phyloP scores from a whole-genome alignment of 345 rosid species.

The Aegle marmelos region DNA sequence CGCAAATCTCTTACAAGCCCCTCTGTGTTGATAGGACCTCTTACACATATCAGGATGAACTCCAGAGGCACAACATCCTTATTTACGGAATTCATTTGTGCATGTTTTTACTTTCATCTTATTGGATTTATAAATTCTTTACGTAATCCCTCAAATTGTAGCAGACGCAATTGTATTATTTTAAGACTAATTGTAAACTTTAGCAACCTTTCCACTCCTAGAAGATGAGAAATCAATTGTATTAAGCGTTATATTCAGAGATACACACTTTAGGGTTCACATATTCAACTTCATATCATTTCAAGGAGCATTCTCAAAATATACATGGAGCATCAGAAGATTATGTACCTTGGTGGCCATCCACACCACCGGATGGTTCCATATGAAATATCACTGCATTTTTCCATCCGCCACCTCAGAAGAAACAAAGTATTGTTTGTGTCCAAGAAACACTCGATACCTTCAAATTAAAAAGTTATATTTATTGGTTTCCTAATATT shows the following conservation, averaged over 20 bases:
- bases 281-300: neutral
- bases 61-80: neutral
- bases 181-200: no score
- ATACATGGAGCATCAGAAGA: constrained; percentile 11
- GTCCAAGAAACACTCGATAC: constrained; percentile 91
- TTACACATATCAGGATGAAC: neutral
- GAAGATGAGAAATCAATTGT: neutral
- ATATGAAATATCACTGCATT: constrained; percentile 97
- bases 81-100: neutral
- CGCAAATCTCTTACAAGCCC: neutral
- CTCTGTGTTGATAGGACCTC: neutral
- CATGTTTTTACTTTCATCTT: neutral
- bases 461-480: constrained; percentile 30
- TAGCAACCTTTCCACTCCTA: no score
- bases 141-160: no score
- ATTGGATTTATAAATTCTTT: neutral
- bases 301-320: neutral
- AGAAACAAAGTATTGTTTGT: constrained; percentile 94
- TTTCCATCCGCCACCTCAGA: constrained; percentile 95
- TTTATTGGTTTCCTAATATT: constrained; percentile 1
- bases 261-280: neutral
- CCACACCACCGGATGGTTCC: constrained; percentile 78
- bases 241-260: neutral
- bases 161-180: no score
- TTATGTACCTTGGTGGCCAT: constrained; percentile 51